These are phyloP conservation scores for Thelephora terrestris DNA, from an alignment of 1,284 basidiomycete species.

Conservation along the genomic window DNA sequence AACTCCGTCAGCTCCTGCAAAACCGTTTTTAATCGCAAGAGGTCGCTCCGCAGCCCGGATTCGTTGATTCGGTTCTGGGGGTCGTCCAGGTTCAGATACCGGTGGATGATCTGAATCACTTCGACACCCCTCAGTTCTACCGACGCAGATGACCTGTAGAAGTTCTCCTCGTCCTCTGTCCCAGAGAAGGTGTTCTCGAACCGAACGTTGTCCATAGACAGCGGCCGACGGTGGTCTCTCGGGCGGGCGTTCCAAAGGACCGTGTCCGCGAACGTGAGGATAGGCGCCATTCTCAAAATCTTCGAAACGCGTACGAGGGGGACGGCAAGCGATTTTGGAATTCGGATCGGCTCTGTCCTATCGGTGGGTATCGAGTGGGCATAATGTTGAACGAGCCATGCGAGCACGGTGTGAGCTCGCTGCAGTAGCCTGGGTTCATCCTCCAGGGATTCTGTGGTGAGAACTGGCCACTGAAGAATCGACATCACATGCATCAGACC, in stretches of 20 bases:
- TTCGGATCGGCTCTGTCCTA: conserved; percentile 30
- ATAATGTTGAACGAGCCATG: conserved; percentile 87
- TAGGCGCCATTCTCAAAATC: conserved; percentile 77
- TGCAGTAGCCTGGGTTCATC: conserved; percentile 53
- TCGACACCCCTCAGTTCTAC: conserved; percentile 85
- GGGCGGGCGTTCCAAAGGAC: conserved; percentile 92
- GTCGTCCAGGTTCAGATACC: conserved; percentile 66
- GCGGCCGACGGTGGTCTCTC: conserved; percentile 40
- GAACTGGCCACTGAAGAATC: conserved; percentile 51
- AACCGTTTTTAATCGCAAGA: conserved; percentile 58
- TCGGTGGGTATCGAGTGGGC: conserved; percentile 63
- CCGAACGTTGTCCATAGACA: conserved; percentile 52
- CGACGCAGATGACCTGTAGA: conserved; percentile 79
- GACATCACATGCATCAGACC: neutral
- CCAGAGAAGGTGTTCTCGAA: conserved; percentile 76
- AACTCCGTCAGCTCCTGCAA: conserved; percentile 68
- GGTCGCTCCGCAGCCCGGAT: conserved; percentile 63
- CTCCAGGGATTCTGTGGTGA: conserved; percentile 45
- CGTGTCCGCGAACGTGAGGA: conserved; percentile 92
- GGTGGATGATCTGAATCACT: conserved; percentile 82
- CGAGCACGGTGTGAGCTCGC: conserved; percentile 81
- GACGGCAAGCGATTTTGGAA: conserved; percentile 74
- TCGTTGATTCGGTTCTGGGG: conserved; percentile 60
- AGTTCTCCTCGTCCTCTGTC: conserved; percentile 77
- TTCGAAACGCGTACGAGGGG: conserved; percentile 74